phyloP scores from a whole-genome alignment of 805 yeast genomes.

The Crinitomyces ghanaensis region DNA sequence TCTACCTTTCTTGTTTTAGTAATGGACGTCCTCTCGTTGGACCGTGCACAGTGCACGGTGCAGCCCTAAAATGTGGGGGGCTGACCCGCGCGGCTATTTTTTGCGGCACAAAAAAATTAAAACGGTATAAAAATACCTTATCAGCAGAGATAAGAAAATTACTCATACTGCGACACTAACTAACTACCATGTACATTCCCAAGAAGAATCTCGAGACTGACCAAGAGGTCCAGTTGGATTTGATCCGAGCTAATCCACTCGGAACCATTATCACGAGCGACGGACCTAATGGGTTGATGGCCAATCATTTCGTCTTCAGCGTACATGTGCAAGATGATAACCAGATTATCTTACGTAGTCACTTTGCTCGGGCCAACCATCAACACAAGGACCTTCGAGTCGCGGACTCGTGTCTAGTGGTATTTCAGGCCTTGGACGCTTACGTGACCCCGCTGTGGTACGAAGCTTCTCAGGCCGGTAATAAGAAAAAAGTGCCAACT shows the following conservation, averaged over 20 bases:
- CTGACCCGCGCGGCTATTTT: too few species aligned
- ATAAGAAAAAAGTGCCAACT: slow-evolving; percentile 57
- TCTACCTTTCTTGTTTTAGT: too few species aligned
- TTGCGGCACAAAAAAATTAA: too few species aligned
- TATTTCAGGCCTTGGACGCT: slow-evolving; percentile 38
- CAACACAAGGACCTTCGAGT: slow-evolving; percentile 29
- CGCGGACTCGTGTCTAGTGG: slow-evolving; percentile 34
- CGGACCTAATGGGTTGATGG: slow-evolving; percentile 33
- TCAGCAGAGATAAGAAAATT: too few species aligned
- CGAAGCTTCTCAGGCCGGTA: slow-evolving; percentile 38
- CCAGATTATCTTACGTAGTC: slow-evolving; percentile 34
- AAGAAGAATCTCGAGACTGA: slow-evolving; percentile 4
- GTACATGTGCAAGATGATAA: slow-evolving; percentile 29
- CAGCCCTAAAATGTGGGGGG: too few species aligned
- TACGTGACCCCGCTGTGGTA: slow-evolving; percentile 54
- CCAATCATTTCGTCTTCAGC: slow-evolving; percentile 48
- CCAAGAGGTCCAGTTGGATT: slow-evolving; percentile 14
- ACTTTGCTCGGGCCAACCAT: slow-evolving; percentile 41
- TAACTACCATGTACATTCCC: slow-evolving; percentile 8
- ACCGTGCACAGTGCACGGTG: too few species aligned
- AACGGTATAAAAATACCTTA: too few species aligned
- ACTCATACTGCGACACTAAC: too few species aligned
- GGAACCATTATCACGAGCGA: slow-evolving; percentile 33
- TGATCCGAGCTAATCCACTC: slow-evolving; percentile 39
- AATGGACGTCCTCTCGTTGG: too few species aligned